A percentile compares a stretch with the other conserved stretches of the same genome.
These are phyloP conservation scores for Echium plantagineum DNA, from an alignment of 257 asterid species.

Conservation along the genomic window DNA sequence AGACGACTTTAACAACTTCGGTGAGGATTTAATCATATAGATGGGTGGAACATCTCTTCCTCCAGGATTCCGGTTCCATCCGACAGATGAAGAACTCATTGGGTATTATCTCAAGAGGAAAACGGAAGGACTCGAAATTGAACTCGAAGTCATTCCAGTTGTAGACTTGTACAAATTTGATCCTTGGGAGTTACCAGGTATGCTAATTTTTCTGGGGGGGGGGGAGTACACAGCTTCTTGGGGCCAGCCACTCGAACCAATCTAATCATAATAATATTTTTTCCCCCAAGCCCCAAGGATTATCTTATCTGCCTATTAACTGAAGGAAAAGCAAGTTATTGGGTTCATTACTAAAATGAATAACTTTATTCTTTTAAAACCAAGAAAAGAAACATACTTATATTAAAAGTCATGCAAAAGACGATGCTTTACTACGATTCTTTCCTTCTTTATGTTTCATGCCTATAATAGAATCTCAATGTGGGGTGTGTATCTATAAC, in stretches of 20 bases:
- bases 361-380: not conserved
- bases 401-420: conserved; percentile 1
- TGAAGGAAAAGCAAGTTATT: no score
- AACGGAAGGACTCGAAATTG: conserved; percentile 41
- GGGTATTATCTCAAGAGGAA: conserved; percentile 43
- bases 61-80: conserved; percentile 49
- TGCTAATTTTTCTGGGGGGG: not conserved
- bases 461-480: not conserved
- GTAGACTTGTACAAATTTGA: conserved; percentile 39
- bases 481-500: not conserved
- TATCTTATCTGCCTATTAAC: no score
- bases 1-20: not conserved
- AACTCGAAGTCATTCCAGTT: conserved; percentile 39
- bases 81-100: conserved; percentile 40
- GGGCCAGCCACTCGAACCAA: not conserved
- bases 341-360: no score
- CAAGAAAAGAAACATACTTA: not conserved
- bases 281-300: no score
- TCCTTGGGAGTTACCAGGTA: conserved; percentile 56
- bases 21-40: not conserved
- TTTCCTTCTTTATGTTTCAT: conserved; percentile 13
- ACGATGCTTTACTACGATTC: conserved; percentile 14
- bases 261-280: no score
- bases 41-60: conserved; percentile 42
- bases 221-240: not conserved